Percentiles rank a stretch among this genome's conserved stretches.
phyloP scores from a whole-genome alignment of 352 stramenopile genomes.

The Pilasporangium apinafurcum region DNA sequence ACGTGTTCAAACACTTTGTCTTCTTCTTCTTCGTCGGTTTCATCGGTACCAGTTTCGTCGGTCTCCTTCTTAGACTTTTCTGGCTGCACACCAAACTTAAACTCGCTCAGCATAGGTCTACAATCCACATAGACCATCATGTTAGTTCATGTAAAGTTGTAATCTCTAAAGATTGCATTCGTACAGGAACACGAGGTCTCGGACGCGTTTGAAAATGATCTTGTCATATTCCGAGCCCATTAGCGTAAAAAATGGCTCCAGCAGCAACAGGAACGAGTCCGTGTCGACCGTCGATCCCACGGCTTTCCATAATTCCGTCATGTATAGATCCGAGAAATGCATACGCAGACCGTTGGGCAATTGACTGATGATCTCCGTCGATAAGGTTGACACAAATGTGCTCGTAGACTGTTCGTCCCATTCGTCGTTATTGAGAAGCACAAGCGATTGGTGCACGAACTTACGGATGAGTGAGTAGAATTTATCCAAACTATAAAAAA shows the following conservation, averaged over 20 bases:
- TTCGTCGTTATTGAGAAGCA: slow-evolving; percentile 47
- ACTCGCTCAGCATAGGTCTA: slow-evolving; percentile 54
- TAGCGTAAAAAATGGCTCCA: slow-evolving; percentile 81
- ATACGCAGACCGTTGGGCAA: slow-evolving; percentile 76
- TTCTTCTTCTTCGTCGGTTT: slow-evolving; percentile 40
- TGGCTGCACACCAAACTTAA: slow-evolving; percentile 54
- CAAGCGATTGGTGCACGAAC: slow-evolving; percentile 65
- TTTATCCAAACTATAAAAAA: slow-evolving; percentile 49
- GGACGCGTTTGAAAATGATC: slow-evolving; percentile 73
- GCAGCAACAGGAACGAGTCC: slow-evolving; percentile 55
- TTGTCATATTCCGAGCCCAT: slow-evolving; percentile 76
- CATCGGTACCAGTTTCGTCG: slow-evolving; percentile 36
- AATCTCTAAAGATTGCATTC: not conserved
- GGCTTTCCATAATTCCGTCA: slow-evolving; percentile 56
- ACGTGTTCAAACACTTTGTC: slow-evolving; percentile 61
- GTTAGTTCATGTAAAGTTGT: not conserved
- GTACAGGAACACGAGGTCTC: slow-evolving; percentile 61
- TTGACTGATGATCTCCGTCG: slow-evolving; percentile 65
- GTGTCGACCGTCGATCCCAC: slow-evolving; percentile 44
- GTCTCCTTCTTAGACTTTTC: slow-evolving; percentile 26
- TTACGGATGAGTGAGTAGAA: slow-evolving; percentile 84
- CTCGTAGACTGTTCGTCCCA: slow-evolving; percentile 42
- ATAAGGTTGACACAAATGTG: slow-evolving; percentile 57
- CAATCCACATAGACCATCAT: not conserved
- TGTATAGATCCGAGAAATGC: slow-evolving; percentile 70